Evolutionary conservation across 371 early-diverging fungal species (phyloP), one percentile per base, ranked within the genome.

Genomic region (Lichtheimia ornata): DNA sequence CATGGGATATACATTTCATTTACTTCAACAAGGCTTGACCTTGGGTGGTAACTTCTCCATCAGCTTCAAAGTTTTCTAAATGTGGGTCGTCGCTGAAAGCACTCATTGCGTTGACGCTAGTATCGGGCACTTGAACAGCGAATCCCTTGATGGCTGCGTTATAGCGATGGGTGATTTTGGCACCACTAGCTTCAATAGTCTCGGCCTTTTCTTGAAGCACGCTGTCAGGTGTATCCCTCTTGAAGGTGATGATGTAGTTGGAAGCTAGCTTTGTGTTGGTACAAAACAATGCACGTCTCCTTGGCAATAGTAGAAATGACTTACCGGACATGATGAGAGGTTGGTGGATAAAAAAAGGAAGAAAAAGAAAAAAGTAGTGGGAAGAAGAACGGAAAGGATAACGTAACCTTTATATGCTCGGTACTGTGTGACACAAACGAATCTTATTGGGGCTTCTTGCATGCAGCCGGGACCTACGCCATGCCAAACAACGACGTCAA

Each of bases 21-120:
- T 61, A 47, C 17, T 18, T 30, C 13, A 72, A 53, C 12, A 73
- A 51, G 1, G 57, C 42, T 44, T 65, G 6, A 49, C 76, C 82
- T 51, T 80, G 80, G 22, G 73, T 77, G 54, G 76, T 71, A 43
- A 85, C 84, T 51, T 74, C 73, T 35, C 86, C 86, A 63, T 85
- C 86, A 42, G 82, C 66, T 56, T 85, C 86, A 45, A 85, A 53
- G 41, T 59, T 64, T 4, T 74, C 61, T 24, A 85, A 59, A 5
- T 71, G 41, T 0, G 69, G 68, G 28, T 28, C 28, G n/a, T 69
- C 63, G 18, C 56, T 51, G n/a, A 22, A 25, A 56, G 81, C 60
- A 15, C 74, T 69, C 47, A 77, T 62, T 11, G 76, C 22, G 12
- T 49, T 58, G 11, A 73, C 71, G 27, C 35, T 11, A 20, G 55